phyloP scores from a whole-genome alignment of 2,329 filamentous ascomycete genomes.

The Xylaria sp. region DNA sequence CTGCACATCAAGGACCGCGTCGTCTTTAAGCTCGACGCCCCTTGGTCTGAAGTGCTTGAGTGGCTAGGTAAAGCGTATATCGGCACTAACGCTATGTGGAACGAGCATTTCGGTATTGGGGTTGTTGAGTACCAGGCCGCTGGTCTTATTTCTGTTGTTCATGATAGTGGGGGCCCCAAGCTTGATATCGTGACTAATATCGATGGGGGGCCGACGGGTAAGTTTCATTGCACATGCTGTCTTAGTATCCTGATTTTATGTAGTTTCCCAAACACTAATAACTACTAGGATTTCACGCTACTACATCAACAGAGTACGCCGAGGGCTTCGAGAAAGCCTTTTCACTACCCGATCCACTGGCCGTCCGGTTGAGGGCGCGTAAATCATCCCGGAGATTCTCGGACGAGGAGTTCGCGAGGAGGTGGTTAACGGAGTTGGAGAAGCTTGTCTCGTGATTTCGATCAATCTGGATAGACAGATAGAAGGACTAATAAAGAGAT shows the following conservation, averaged over 20 bases:
- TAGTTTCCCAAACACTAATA: not conserved
- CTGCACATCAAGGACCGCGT: conserved; percentile 83
- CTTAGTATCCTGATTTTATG: not conserved
- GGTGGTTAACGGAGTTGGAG: conserved; percentile 79
- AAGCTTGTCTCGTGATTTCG: too few species aligned
- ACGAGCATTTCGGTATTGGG: conserved; percentile 98
- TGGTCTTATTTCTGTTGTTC: conserved; percentile 89
- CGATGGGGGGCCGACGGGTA: conserved; percentile 79
- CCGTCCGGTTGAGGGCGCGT: conserved; percentile 77
- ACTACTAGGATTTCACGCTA: conserved; percentile 78
- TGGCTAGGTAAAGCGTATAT: conserved; percentile 79
- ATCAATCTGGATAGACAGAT: too few species aligned
- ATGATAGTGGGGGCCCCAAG: conserved; percentile 91
- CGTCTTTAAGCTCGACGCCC: conserved; percentile 86
- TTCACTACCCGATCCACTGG: conserved; percentile 71
- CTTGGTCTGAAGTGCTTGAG: conserved; percentile 84
- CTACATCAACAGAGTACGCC: conserved; percentile 79
- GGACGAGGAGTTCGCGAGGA: conserved; percentile 80
- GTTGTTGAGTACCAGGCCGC: conserved; percentile 98
- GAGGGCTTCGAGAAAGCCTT: conserved; percentile 79
- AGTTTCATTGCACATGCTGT: conserved; percentile 32
- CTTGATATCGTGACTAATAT: conserved; percentile 87
- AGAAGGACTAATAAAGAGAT: too few species aligned
- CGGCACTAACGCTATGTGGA: conserved; percentile 99
- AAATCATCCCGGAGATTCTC: conserved; percentile 83